A percentile compares a stretch with the other conserved stretches of the same genome.
phyloP scores from a whole-genome alignment of 768 basidiomycete genomes.

The Chalciporus pseudorubinellus region DNA sequence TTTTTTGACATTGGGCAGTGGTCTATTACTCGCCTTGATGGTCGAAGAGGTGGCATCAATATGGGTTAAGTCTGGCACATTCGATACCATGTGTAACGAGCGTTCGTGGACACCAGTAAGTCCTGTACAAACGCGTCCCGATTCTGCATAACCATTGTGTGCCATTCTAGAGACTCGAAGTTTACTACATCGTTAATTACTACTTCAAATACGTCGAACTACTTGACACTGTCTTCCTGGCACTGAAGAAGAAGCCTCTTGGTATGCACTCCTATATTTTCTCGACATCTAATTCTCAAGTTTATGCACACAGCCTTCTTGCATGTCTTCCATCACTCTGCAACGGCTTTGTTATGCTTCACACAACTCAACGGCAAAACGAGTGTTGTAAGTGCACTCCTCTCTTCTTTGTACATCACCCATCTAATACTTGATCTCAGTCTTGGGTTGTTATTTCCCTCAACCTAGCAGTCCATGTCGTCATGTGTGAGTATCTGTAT shows the following conservation, averaged over 20 bases:
- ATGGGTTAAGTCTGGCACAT: conserved; percentile 66
- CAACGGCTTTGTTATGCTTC: conserved; percentile 93
- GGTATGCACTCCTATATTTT: conserved; percentile 47
- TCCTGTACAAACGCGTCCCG: conserved; percentile 16
- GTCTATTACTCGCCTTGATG: conserved; percentile 84
- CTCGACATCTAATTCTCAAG: conserved; percentile 4
- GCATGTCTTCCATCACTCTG: conserved; percentile 99
- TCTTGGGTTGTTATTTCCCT: conserved; percentile 95
- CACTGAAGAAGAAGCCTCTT: conserved; percentile 96
- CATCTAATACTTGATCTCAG: conserved; percentile 38
- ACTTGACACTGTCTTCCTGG: conserved; percentile 94
- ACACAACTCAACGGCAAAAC: conserved; percentile 93
- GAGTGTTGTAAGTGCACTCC: conserved; percentile 67
- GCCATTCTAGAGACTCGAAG: conserved; percentile 70
- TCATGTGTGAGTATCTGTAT: conserved; percentile 80
- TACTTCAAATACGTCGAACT: conserved; percentile 98
- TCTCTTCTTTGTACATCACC: not conserved
- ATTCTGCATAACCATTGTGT: conserved; percentile 1
- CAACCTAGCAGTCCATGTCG: conserved; percentile 90
- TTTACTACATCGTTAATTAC: conserved; percentile 99
- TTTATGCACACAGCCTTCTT: conserved; percentile 67
- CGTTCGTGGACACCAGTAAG: conserved; percentile 85
- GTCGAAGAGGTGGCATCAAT: conserved; percentile 88
- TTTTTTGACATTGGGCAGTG: conserved; percentile 79
- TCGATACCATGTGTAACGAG: conserved; percentile 73